Percentiles rank a stretch among this genome's conserved stretches.
These are phyloP conservation scores for Akanthomyces muscarius DNA, from an alignment of 2,329 filamentous ascomycete genomes.

Conservation along the genomic window DNA sequence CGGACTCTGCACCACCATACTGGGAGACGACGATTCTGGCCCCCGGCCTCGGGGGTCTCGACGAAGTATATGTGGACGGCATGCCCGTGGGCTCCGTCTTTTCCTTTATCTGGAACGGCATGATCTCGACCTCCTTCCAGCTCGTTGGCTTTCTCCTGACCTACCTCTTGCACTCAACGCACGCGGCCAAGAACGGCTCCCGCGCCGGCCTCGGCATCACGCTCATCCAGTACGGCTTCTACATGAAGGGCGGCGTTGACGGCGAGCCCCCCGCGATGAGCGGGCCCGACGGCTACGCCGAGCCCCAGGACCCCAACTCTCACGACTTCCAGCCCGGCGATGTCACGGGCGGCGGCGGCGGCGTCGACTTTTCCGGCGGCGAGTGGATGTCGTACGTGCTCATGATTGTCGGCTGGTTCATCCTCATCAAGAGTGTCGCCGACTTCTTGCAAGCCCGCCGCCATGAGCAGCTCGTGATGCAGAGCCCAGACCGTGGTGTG, in stretches of 20 bases:
- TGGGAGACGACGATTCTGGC: constrained; percentile 99
- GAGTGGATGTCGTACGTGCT: constrained; percentile 90
- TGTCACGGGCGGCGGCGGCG: constrained; percentile 49
- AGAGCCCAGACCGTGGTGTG: constrained; percentile 86
- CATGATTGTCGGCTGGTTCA: constrained; percentile 98
- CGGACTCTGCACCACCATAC: constrained; percentile 92
- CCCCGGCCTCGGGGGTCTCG: constrained; percentile 80
- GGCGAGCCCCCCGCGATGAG: constrained; percentile 42
- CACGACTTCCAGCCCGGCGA: constrained; percentile 79
- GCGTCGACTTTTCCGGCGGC: constrained; percentile 61
- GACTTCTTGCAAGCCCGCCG: constrained; percentile 84
- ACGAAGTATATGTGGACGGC: constrained; percentile 96
- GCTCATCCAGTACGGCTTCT: constrained; percentile 93
- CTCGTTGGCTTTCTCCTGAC: constrained; percentile 96
- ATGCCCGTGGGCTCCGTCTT: constrained; percentile 87
- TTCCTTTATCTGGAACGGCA: constrained; percentile 85
- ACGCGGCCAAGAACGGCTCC: constrained; percentile 96
- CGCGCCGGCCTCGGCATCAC: constrained; percentile 92
- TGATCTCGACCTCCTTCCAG: constrained; percentile 97
- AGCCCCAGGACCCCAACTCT: constrained; percentile 81
- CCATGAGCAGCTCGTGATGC: constrained; percentile 89
- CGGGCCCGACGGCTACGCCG: constrained; percentile 56
- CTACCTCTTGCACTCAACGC: constrained; percentile 94
- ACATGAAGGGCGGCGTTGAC: constrained; percentile 68
- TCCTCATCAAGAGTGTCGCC: constrained; percentile 87